These are phyloP conservation scores for Hyphopichia homilentoma DNA, from an alignment of 805 yeast species.

Conservation along the genomic window DNA sequence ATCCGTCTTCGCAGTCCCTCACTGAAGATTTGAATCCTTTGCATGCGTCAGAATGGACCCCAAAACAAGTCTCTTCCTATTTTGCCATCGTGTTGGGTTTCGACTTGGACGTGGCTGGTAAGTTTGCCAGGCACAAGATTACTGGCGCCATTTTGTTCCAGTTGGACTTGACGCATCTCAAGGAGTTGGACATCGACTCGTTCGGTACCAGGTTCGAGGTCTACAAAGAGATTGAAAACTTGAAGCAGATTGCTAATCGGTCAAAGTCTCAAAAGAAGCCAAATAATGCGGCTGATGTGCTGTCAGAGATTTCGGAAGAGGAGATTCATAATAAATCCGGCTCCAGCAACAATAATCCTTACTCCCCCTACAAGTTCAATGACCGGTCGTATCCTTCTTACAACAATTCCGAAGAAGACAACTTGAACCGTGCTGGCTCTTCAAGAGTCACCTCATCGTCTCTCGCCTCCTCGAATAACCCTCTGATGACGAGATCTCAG, in stretches of 20 bases:
- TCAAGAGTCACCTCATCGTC: not conserved
- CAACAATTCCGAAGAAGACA: constrained; percentile 19
- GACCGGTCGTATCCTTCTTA: constrained; percentile 1
- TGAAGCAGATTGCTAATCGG: constrained; percentile 27
- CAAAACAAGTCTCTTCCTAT: constrained; percentile 79
- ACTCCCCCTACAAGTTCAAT: constrained; percentile 7
- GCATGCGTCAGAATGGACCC: constrained; percentile 67
- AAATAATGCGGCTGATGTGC: constrained; percentile 1
- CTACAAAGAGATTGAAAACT: constrained; percentile 79
- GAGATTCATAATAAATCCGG: constrained; percentile 8
- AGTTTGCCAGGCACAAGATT: constrained; percentile 83
- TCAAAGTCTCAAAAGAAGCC: constrained; percentile 8
- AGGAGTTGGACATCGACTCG: constrained; percentile 86
- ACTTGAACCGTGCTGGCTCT: not conserved
- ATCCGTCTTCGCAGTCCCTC: constrained; percentile 11
- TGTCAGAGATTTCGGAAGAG: constrained; percentile 2
- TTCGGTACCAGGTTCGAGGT: constrained; percentile 96
- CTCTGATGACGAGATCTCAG: too few species aligned
- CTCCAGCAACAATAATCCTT: constrained; percentile 7
- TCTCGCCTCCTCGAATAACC: not conserved
- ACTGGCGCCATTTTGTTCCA: constrained; percentile 84
- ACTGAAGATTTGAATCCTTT: constrained; percentile 41
- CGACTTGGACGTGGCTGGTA: constrained; percentile 68
- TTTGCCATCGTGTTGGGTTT: constrained; percentile 68
- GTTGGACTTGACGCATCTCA: constrained; percentile 78